These are phyloP conservation scores for Echinosophora koreensis DNA, from an alignment of 306 rosid species.

Conservation along the genomic window DNA sequence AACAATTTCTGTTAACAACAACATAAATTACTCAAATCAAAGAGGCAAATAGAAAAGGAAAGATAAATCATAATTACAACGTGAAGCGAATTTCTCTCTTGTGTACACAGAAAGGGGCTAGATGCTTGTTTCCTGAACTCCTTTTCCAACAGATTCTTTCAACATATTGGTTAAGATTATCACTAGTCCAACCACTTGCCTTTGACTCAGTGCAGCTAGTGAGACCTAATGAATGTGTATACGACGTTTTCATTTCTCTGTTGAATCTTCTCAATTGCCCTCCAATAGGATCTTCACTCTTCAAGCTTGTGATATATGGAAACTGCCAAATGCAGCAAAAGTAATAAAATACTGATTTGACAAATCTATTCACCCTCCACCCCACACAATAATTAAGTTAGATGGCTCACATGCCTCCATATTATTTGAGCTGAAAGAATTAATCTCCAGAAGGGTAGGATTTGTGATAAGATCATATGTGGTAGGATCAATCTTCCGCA, in stretches of 20 bases:
- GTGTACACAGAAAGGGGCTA: conserved; percentile 68
- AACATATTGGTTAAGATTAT: conserved; percentile 53
- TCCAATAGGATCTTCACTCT: conserved; percentile 45
- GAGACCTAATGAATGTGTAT: conserved; percentile 61
- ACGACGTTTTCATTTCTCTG: conserved; percentile 48
- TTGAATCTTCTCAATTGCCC: conserved; percentile 54
- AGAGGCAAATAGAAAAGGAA: conserved; percentile 41
- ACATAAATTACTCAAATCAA: conserved; percentile 16
- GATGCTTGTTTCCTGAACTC: conserved; percentile 51
- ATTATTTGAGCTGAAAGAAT: conserved; percentile 82
- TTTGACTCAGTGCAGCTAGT: conserved; percentile 67
- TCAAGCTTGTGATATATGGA: conserved; percentile 57
- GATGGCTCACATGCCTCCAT: conserved; percentile 75
- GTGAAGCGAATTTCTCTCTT: conserved; percentile 67
- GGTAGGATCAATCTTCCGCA: conserved; percentile 71
- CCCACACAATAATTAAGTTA: conserved; percentile 35
- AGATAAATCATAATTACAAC: conserved; percentile 58
- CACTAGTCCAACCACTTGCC: conserved; percentile 74
- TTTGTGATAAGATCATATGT: conserved; percentile 69
- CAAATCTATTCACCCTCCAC: conserved; percentile 37
- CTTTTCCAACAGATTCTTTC: conserved; percentile 85
- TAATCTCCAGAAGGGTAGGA: conserved; percentile 85
- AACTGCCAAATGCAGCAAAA: conserved; percentile 66
- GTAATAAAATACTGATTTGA: conserved; percentile 29
- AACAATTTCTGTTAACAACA: conserved; percentile 35